Percentiles rank a stretch among this genome's conserved stretches.
Conservation (phyloP, 345 rosid genomes). For the Noccaea caerulescens region DNA sequence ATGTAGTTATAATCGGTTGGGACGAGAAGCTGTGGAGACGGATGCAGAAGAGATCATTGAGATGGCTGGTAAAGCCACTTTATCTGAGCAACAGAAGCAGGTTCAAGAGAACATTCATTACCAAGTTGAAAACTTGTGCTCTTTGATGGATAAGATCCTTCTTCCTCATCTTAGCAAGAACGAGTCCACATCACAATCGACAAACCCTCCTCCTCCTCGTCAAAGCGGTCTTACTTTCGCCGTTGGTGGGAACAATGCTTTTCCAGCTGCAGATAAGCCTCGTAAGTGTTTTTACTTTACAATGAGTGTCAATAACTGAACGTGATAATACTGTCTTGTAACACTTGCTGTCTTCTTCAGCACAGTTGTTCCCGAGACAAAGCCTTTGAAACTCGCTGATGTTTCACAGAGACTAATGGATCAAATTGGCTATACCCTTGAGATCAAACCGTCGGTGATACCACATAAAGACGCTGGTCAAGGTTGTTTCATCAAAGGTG, state of each 20-base stretch:
- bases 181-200: constrained; percentile 24
- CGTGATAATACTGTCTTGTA: no score
- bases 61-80: constrained; percentile 76
- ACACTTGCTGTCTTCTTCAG: constrained; percentile 55
- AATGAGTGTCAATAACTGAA: neutral
- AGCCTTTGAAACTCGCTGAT: constrained; percentile 59
- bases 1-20: constrained; percentile 79
- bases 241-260: constrained; percentile 52
- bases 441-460: constrained; percentile 67
- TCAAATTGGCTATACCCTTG: constrained; percentile 69
- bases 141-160: constrained; percentile 71
- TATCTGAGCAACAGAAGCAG: constrained; percentile 76
- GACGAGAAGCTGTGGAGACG: constrained; percentile 71
- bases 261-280: constrained; percentile 42
- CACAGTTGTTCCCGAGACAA: constrained; percentile 79
- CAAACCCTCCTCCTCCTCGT: constrained; percentile 52
- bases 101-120: constrained; percentile 80
- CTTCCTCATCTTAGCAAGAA: constrained; percentile 49
- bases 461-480: constrained; percentile 84
- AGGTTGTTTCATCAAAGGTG: constrained; percentile 79
- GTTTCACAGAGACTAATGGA: constrained; percentile 70
- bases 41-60: constrained; percentile 87
- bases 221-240: constrained; percentile 85
- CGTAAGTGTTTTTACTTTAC: constrained; percentile 50
- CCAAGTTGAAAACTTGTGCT: constrained; percentile 67